Conservation (phyloP, 129 eudicot species). For the Kitagawia praeruptora region DNA sequence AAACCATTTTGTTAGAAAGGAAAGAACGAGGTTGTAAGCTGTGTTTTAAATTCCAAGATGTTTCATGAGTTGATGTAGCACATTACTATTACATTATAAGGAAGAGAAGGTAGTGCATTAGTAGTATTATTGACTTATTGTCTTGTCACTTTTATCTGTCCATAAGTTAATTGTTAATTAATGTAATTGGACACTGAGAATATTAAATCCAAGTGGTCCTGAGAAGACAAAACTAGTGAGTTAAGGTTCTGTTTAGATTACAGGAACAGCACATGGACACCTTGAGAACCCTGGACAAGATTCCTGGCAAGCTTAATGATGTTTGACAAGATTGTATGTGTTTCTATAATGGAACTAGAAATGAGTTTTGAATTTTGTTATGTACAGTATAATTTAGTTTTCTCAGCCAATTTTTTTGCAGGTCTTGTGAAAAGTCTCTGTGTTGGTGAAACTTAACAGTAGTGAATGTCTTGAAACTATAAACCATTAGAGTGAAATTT, state of each 20-base stretch:
- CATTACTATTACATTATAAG: constrained; percentile 5
- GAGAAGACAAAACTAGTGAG: constrained; percentile 54
- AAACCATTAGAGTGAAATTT: not conserved
- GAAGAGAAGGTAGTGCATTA: not conserved
- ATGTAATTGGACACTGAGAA: constrained; percentile 26
- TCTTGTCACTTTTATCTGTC: not conserved
- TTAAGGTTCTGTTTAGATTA: constrained; percentile 30
- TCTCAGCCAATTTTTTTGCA: not conserved
- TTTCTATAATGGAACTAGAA: not conserved
- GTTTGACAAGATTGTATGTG: not conserved
- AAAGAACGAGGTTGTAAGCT: constrained; percentile 3
- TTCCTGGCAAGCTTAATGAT: not conserved
- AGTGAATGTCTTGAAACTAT: not conserved
- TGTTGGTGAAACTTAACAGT: not conserved
- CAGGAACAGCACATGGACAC: constrained; percentile 65
- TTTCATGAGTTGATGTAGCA: constrained; percentile 9
- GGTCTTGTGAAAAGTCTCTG: not conserved
- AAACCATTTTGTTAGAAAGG: constrained; percentile 33
- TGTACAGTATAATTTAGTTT: not conserved
- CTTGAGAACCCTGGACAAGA: constrained; percentile 21
- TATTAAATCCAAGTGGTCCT: constrained; percentile 39
- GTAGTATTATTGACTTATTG: constrained; percentile 10
- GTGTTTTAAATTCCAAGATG: not conserved
- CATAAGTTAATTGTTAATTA: constrained; percentile 9
- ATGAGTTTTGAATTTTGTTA: not conserved